Base-by-base conservation (phyloP, 2,329 filamentous ascomycete genomes). In the Salinomyces thailandicus region DNA sequence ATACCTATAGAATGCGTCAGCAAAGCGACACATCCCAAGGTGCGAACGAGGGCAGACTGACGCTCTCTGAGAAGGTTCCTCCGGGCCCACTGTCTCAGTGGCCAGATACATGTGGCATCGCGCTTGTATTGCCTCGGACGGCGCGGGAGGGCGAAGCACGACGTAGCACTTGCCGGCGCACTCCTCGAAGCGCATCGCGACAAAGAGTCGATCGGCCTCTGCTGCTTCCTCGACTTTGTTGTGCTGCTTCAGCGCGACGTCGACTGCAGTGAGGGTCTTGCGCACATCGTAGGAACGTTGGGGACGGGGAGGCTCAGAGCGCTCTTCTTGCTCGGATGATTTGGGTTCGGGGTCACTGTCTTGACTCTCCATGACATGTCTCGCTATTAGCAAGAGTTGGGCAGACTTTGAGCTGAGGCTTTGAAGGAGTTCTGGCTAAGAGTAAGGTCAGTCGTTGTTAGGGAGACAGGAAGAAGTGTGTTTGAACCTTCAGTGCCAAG, bases 61-160 rank as follows among this genome's bases (percentile, higher is more conserved):
- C 37, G 18, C 32, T 19, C 31, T 34, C 15, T 12, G 16, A 3
- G 16, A 5, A 2, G 33, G 15, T 6, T 18, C 19, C 33, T 19
- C 13, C 18, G 29, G 11, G 7, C 29, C 17, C 9, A 38, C 20
- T 4, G 15, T n/a, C 12, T 28, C 18, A 19, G 12, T 33, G 6
- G 37, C 31, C 11, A 39, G 31, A 12, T 29, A 28, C 22, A 33
- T 30, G 14, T 39, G 37, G 8, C 29, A 33, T 17, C 31, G 12
- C 22, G 31, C 37, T 14, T 18, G 8, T n/a, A 39, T 39, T 14
- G 37, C 37, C 14, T 39, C 31, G 14, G 15, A 11, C 9, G 31
- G 20, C 19, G 19, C 20, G 4, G n/a, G n/a, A n/a, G 13, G 22
- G 4, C n/a, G 14, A n/a, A 39, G 16, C n/a, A 30, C 18, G 12